phyloP scores from a whole-genome alignment of 2,329 filamentous ascomycete genomes.

The Colletotrichum sidae region DNA sequence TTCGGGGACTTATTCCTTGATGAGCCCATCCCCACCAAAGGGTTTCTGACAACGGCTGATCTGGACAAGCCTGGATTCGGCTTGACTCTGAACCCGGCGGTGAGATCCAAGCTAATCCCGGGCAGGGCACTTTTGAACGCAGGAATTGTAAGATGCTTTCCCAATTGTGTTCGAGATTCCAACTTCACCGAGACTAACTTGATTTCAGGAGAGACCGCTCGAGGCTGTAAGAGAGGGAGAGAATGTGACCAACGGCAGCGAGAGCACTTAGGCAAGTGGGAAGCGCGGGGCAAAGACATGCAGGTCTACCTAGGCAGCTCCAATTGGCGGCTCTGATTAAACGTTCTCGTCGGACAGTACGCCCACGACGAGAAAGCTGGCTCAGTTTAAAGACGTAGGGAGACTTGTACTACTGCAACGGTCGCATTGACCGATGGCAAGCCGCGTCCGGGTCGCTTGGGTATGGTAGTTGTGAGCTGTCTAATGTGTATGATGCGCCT shows the following conservation, averaged over 20 bases:
- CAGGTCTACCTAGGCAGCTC: too few species aligned
- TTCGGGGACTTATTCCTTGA: slow-evolving; percentile 93
- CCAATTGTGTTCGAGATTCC: neutral
- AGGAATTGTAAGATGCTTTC: slow-evolving; percentile 46
- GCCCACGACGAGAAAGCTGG: too few species aligned
- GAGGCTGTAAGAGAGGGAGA: slow-evolving; percentile 33
- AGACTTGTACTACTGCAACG: too few species aligned
- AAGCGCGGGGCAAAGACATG: too few species aligned
- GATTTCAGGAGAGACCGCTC: slow-evolving; percentile 23
- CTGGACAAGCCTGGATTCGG: slow-evolving; percentile 94
- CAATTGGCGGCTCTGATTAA: too few species aligned
- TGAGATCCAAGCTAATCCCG: slow-evolving; percentile 77
- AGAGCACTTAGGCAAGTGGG: slow-evolving; percentile 43
- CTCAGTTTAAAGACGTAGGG: too few species aligned
- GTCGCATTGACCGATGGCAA: too few species aligned
- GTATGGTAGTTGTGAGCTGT: too few species aligned
- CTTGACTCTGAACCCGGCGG: slow-evolving; percentile 84
- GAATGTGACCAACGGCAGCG: slow-evolving; percentile 35
- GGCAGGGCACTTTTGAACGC: slow-evolving; percentile 79
- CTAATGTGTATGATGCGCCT: too few species aligned
- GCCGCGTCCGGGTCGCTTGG: too few species aligned
- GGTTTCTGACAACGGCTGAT: slow-evolving; percentile 81
- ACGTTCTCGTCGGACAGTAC: too few species aligned
- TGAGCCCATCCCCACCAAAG: slow-evolving; percentile 87
- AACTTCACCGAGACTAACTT: slow-evolving; percentile 4